Evolutionary conservation across 2,329 filamentous ascomycete genomes (phyloP), one percentile per base, ranked within the genome.

Genomic region (Gnomoniopsis sp.): DNA sequence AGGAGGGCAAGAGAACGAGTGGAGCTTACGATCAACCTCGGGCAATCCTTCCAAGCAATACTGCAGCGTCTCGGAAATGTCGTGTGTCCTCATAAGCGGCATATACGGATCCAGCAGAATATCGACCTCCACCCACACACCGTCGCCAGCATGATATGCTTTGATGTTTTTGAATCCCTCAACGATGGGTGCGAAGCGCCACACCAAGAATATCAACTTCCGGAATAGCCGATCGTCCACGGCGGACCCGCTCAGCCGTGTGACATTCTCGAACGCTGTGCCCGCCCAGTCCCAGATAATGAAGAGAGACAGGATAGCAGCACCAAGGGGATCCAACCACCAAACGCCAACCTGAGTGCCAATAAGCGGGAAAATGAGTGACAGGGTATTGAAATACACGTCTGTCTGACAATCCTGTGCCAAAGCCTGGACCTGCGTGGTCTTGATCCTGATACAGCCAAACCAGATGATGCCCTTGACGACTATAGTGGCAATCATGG

Each of bases 201-300:
- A 86, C 0, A 82, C 84, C 54, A 88, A 75, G 62, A 81, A 87
- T 60, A 84, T 77, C 23, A 87, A 73, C 64, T 86, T 86, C 62
- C 83, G 78, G 23, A 78, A 74, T 44, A 82, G 72, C 4, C 76
- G 71, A 3, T 79, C 74, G 2, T 78, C 75, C 0, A 82, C 83
- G 0, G 81, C 81, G 53, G 82, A 76, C n/a, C 84, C 84, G 0
- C 81, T 83, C 6, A 87, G 72, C 2, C 84, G 77, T 1, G 78
- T 79, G 49, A 87, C 78, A 63, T 87, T 86, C 56, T 83, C 77
- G 50, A 85, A 76, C 61, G 79, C 84, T 0, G 86, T 88, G 49
- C 78, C 77, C 1, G 81, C 81, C 87, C 86, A 89, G 71, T 89
- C 87, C 70, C 82, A 85, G 64, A 89, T 88, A 69, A 89, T 87